Evolutionary conservation across 2,329 filamentous ascomycete genomes (phyloP), one percentile per base, ranked within the genome.

Genomic region (Xylaria sp.): DNA sequence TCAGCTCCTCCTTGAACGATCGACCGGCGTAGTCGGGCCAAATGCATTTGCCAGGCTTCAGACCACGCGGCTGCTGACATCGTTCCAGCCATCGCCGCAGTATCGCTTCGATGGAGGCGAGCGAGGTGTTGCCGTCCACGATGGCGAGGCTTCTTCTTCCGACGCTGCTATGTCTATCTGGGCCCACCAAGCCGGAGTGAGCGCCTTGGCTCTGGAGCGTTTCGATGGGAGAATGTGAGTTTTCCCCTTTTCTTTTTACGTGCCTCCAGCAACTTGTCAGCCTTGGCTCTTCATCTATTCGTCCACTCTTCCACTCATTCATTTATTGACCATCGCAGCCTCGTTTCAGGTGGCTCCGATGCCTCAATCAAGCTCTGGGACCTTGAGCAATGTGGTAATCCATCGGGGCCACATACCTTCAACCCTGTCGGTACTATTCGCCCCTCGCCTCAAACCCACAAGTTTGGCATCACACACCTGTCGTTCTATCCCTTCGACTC

Each of bases 331-430:
- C 3, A 27, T 62, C 20, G 13, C 15, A 91, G 92, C 71, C 85
- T 97, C 69, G 80, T 97, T 1, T 97, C 94, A 0, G 95, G 93
- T 3, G 94, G 94, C 33, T 90, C 92, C 4, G 93, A 97, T 76
- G 92, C 92, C 10, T 92, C 91, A 0, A 88, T 97, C 74, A 92
- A 90, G 71, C 81, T 97, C 51, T 97, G 94, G 94, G 90, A 97
- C 79, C 86, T 97, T 6, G 92, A 97, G 74, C 81, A 85, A 56
- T 82, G 83, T 71, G 77, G 76, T 13, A 82, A 82, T 67, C 78
- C 81, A 5, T 81, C 79, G 69, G 77, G 68, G 67, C 78, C 77
- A 39, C 84, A 84, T 74, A 84, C 77, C 20, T 90, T 86, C 73
- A 83, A 80, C 6, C 87, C 92, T 1, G 77, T 85, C 22, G 85